Base-by-base conservation (phyloP, 768 basidiomycete species). In the Strobilomyces dryophilus region DNA sequence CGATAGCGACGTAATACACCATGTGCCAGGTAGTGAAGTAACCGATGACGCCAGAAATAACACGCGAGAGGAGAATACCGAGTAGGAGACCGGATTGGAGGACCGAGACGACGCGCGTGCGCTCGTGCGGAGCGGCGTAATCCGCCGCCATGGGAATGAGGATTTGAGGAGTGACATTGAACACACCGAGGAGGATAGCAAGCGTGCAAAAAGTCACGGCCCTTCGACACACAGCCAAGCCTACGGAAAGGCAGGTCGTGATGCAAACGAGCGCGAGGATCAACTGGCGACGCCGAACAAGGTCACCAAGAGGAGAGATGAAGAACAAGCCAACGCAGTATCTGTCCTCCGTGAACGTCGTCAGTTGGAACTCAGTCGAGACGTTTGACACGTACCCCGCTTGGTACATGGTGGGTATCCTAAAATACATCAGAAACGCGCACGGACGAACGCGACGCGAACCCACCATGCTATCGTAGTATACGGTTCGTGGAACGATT, bases 341-440 rank as follows among this genome's bases (percentile, higher is more conserved):
- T 8, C 39, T 45, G 17, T 21, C 24, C 27, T 20, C 15, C 12
- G 10, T 24, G 11, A 49, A 24, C 40, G 4, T 34, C 20, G n/a
- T 26, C 31, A 49, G 40, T 46, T 18, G 8, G 3, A 17, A 10
- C 18, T 29, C 8, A 2, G 18, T 20, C n/a, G 8, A 39, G 37
- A 20, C 26, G 17, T 18, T 3, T 29, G 3, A 29, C 7, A 61
- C 71, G 44, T 63, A 85, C 84, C 86, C 86, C 14, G 79, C 83
- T 65, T 87, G 85, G 27, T 84, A 70, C 21, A 87, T 74, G 1
- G 85, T 83, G 1, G 85, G 84, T 40, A 87, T 79, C 54, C 80
- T 84, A 56, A 40, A 40, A 17, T 14, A 10, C 5, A n/a, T 67
- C 12, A 61, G 54, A 11, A 18, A 9, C 15, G 39, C 17, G 2